Evolutionary conservation across 352 stramenopile genomes (phyloP).

Genomic region (Globisporangium sylvaticum): DNA sequence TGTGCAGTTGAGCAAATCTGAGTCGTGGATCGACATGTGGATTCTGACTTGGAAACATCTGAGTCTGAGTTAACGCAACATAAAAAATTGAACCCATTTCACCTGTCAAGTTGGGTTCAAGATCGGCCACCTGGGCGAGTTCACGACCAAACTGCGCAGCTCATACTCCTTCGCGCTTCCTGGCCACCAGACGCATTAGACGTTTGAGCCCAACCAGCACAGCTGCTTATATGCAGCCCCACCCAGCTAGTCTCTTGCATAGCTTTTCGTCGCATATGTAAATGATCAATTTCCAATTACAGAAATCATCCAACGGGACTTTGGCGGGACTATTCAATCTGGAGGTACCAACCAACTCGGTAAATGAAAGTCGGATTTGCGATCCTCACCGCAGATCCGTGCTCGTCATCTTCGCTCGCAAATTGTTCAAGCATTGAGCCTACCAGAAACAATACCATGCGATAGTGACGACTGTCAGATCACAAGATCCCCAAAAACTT

Average conservation of each 20-base stretch:
- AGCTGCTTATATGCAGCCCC: no score
- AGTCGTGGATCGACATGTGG: no score
- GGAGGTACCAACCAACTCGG: neutral
- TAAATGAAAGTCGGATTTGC: neutral
- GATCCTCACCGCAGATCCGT: slow-evolving; percentile 44
- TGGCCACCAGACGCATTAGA: no score
- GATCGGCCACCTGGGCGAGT: no score
- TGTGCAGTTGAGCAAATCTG: no score
- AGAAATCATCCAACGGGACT: neutral
- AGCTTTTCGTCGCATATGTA: neutral
- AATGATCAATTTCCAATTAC: neutral
- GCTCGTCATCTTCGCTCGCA: slow-evolving; percentile 45
- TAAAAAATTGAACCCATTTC: no score
- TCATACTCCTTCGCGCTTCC: no score
- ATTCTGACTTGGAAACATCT: neutral
- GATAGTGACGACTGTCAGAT: neutral
- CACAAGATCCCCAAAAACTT: neutral
- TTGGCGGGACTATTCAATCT: neutral
- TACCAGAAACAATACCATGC: slow-evolving; percentile 11
- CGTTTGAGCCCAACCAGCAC: no score
- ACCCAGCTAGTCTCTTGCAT: no score
- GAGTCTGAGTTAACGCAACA: neutral
- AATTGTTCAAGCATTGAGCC: slow-evolving; percentile 49
- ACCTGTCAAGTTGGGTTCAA: no score
- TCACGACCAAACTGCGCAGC: no score